Conservation (phyloP, 2,329 filamentous ascomycete genomes). For the Fusarium sterilihyphosum region DNA sequence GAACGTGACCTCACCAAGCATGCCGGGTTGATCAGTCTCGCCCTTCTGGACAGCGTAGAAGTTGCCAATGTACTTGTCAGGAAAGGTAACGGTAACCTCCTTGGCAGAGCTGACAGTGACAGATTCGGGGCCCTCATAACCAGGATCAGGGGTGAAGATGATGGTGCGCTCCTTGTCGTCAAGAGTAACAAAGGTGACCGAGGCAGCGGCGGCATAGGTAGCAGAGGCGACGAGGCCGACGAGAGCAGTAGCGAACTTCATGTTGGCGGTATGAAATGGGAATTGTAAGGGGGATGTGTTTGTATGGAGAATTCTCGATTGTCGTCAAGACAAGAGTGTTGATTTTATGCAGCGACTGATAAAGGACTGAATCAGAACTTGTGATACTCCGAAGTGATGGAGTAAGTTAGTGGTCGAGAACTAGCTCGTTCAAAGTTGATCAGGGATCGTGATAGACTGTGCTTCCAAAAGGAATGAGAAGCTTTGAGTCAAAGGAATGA, state of each 20-base stretch:
- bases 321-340: constrained; percentile 43
- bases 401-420: constrained; percentile 34
- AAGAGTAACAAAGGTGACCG: constrained; percentile 68
- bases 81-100: constrained; percentile 55
- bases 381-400: constrained; percentile 17
- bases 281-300: constrained; percentile 20
- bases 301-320: constrained; percentile 22
- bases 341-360: constrained; percentile 32
- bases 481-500: constrained; percentile 43
- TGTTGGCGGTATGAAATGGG: constrained; percentile 52
- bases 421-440: constrained; percentile 43
- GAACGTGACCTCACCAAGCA: constrained; percentile 63
- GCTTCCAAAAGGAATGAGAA: constrained; percentile 49
- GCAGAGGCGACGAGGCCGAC: constrained; percentile 56
- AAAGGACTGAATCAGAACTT: constrained; percentile 40
- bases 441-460: constrained; percentile 38
- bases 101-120: constrained; percentile 53
- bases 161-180: constrained; percentile 61
- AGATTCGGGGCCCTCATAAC: constrained; percentile 48
- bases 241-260: constrained; percentile 63
- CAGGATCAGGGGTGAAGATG: constrained; percentile 59
- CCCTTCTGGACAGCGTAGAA: constrained; percentile 61
- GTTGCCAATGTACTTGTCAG: constrained; percentile 59
- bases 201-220: constrained; percentile 55
- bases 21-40: constrained; percentile 54